Conservation (phyloP, 495 filamentous ascomycete genomes). For the Rusavskia elegans region DNA sequence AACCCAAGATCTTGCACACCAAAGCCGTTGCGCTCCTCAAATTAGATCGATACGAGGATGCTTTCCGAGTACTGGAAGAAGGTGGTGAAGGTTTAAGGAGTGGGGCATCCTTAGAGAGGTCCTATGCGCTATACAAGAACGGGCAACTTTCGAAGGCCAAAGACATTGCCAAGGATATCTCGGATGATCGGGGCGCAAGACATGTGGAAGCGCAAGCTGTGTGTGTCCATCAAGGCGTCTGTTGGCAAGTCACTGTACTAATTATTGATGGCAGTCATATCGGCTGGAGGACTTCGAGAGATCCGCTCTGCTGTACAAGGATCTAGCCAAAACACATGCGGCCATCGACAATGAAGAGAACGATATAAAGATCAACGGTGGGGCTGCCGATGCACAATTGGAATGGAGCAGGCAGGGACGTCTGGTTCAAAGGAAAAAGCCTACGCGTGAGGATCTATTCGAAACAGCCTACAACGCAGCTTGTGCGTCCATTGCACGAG, state of each 20-base stretch:
- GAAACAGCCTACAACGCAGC: conserved; percentile 90
- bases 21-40: conserved; percentile 78
- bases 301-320: conserved; percentile 52
- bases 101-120: conserved; percentile 57
- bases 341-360: conserved; percentile 53
- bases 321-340: conserved; percentile 33
- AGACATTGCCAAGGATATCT: conserved; percentile 33
- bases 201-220: conserved; percentile 85
- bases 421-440: conserved; percentile 36
- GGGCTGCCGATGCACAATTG: conserved; percentile 71
- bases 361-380: conserved; percentile 72
- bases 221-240: conserved; percentile 15
- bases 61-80: conserved; percentile 58
- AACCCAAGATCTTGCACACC: conserved; percentile 55
- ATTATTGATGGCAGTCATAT: conserved; percentile 40
- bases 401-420: conserved; percentile 57
- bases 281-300: conserved; percentile 65
- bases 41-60: conserved; percentile 86
- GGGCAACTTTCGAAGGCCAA: conserved; percentile 61
- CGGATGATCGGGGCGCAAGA: conserved; percentile 42
- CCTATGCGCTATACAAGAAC: conserved; percentile 83
- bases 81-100: conserved; percentile 52
- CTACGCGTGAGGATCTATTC: conserved; percentile 65
- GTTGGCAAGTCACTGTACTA: conserved; percentile 1
- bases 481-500: conserved; percentile 67